Evolutionary conservation across 805 yeast genomes (phyloP).

Genomic region (Schizosaccharomyces osmophilus): DNA sequence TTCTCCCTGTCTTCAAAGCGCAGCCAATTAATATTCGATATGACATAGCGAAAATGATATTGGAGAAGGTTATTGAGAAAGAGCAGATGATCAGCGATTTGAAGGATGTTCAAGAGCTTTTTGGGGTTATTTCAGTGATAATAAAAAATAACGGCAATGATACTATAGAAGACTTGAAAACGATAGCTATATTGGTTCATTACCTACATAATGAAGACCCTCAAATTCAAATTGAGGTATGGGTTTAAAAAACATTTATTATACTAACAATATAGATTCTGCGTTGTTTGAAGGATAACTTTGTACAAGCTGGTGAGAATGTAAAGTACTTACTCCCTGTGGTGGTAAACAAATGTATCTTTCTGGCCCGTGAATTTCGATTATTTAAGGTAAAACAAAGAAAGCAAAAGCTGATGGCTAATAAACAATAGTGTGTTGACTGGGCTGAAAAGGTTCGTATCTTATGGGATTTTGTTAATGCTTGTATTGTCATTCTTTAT

Average conservation of each 20-base stretch:
- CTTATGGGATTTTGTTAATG: conserved; percentile 51
- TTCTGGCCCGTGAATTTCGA: neutral
- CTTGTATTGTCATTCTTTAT: conserved; percentile 41
- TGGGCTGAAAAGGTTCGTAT: conserved; percentile 17
- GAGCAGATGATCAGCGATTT: conserved; percentile 6
- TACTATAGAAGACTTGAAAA: neutral
- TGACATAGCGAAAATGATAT: neutral
- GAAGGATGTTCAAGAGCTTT: neutral
- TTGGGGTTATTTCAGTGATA: neutral
- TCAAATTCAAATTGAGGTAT: neutral
- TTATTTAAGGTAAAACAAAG: neutral
- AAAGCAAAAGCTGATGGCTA: no score
- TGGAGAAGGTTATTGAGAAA: conserved; percentile 10
- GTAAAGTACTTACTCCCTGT: neutral
- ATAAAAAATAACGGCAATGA: neutral
- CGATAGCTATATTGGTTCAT: neutral
- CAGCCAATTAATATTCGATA: neutral
- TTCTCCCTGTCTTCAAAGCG: neutral
- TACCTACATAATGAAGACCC: neutral
- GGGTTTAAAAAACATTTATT: neutral
- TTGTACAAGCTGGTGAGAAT: neutral
- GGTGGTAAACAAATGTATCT: neutral
- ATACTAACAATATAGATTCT: neutral
- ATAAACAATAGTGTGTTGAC: conserved; percentile 5
- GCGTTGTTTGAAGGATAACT: neutral